Conservation (phyloP, 2,329 filamentous ascomycete genomes). For the Colletotrichum neosansevieriae region DNA sequence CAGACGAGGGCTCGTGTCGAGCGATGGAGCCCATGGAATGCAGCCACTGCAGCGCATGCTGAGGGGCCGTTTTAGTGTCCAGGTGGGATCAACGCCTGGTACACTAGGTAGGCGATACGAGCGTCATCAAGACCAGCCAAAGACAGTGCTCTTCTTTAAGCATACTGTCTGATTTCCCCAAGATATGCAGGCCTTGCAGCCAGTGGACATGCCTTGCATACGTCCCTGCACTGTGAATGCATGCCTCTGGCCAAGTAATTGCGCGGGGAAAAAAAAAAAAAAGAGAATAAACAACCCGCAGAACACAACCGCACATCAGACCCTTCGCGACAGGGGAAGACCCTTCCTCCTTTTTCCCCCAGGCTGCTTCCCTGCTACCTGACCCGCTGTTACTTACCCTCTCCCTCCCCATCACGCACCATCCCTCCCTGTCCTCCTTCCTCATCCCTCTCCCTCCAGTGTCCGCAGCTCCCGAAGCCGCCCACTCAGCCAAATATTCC, state of each 20-base stretch:
- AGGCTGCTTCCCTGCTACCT: conserved; percentile 34
- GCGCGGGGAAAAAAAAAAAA: conserved; percentile 8
- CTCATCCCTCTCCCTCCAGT: conserved; percentile 31
- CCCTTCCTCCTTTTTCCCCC: conserved; percentile 37
- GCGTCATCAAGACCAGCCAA: conserved; percentile 1
- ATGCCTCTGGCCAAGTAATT: conserved; percentile 23
- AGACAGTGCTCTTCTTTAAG: not conserved
- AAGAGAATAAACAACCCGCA: conserved; percentile 23
- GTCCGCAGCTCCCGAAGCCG: not conserved
- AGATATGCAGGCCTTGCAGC: conserved; percentile 15
- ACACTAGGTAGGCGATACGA: conserved; percentile 33
- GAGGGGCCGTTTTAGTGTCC: not conserved
- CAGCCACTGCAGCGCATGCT: conserved; percentile 34
- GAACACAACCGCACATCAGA: conserved; percentile 30
- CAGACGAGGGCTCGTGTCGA: conserved; percentile 37
- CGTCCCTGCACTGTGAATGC: conserved; percentile 33
- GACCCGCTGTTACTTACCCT: conserved; percentile 27
- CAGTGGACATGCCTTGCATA: conserved; percentile 16
- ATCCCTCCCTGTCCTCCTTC: conserved; percentile 38
- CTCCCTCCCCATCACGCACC: conserved; percentile 34
- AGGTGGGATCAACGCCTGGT: not conserved
- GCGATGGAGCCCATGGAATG: conserved; percentile 26
- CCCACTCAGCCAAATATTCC: conserved; percentile 15
- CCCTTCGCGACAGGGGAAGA: conserved; percentile 25
- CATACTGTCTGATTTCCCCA: conserved; percentile 16